Percentiles rank a stretch among this genome's conserved stretches.
phyloP scores from a whole-genome alignment of 2,329 filamentous ascomycete genomes.

The Ilyonectria robusta region DNA sequence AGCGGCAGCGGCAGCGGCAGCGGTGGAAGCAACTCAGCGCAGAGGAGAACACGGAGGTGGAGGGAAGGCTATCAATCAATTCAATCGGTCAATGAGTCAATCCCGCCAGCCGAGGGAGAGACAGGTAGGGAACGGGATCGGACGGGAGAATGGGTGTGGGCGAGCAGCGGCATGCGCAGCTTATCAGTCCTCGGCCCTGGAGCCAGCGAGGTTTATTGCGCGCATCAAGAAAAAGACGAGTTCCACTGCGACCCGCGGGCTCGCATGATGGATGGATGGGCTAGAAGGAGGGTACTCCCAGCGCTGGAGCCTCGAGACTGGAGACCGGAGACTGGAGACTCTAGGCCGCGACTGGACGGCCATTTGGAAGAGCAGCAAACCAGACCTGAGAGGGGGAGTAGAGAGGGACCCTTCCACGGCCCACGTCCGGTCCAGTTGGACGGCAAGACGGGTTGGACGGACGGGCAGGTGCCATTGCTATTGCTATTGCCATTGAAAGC shows the following conservation, averaged over 20 bases:
- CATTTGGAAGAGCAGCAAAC: constrained; percentile 3
- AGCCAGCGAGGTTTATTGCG: constrained; percentile 38
- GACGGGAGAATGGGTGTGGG: constrained; percentile 42
- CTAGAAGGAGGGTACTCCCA: constrained; percentile 16
- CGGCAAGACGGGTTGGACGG: constrained; percentile 15
- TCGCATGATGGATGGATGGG: constrained; percentile 33
- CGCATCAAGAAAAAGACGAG: constrained; percentile 31
- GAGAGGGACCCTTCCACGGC: constrained; percentile 26
- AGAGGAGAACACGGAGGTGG: constrained; percentile 22
- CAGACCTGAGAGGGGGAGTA: constrained; percentile 12
- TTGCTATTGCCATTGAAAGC: constrained; percentile 22
- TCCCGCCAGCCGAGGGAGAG: constrained; percentile 38
- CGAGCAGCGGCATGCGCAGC: constrained; percentile 47
- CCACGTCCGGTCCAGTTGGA: constrained; percentile 31
- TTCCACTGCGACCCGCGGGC: constrained; percentile 32
- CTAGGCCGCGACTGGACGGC: constrained; percentile 12
- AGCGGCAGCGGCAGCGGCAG: constrained; percentile 16
- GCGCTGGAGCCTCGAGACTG: constrained; percentile 17
- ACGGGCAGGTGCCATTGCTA: constrained; percentile 23
- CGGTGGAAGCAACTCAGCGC: constrained; percentile 24
- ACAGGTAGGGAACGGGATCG: constrained; percentile 39
- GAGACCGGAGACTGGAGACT: constrained; percentile 9
- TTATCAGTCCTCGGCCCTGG: constrained; percentile 48
- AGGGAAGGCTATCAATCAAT: constrained; percentile 30
- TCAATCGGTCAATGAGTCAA: constrained; percentile 31